Evolutionary conservation across 306 rosid species (phyloP).

Genomic region (Cajanus cajan): DNA sequence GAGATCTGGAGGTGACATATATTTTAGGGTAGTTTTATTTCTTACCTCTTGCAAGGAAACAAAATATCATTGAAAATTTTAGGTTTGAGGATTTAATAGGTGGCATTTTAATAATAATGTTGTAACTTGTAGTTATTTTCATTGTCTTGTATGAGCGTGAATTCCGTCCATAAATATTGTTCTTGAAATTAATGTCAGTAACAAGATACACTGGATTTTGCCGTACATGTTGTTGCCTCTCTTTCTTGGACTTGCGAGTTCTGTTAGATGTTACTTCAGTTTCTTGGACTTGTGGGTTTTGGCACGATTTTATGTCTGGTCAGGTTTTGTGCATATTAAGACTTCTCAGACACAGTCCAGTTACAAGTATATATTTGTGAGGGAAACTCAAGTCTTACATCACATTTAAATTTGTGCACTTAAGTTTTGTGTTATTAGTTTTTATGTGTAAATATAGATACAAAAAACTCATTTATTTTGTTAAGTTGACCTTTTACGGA

Average conservation of each 20-base stretch:
- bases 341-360: background rate
- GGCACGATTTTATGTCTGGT: background rate
- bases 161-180: slow-evolving; percentile 4
- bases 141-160: slow-evolving; percentile 3
- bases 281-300: background rate
- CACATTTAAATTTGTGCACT: too few species aligned
- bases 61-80: background rate
- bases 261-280: slow-evolving; percentile 9
- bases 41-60: slow-evolving; percentile 15
- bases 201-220: background rate
- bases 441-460: too few species aligned
- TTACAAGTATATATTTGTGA: background rate
- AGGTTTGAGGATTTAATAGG: slow-evolving; percentile 12
- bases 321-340: too few species aligned
- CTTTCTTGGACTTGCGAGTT: slow-evolving; percentile 2
- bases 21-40: slow-evolving; percentile 18
- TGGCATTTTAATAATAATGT: background rate
- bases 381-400: background rate
- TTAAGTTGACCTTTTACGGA: too few species aligned
- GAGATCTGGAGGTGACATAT: slow-evolving; percentile 4
- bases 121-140: slow-evolving; percentile 19
- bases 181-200: background rate
- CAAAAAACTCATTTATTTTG: too few species aligned
- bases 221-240: background rate
- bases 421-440: too few species aligned